A percentile compares a stretch with the other conserved stretches of the same genome.
Conservation (phyloP, 2,329 filamentous ascomycete genomes). For the Aspergillus fijiensis region DNA sequence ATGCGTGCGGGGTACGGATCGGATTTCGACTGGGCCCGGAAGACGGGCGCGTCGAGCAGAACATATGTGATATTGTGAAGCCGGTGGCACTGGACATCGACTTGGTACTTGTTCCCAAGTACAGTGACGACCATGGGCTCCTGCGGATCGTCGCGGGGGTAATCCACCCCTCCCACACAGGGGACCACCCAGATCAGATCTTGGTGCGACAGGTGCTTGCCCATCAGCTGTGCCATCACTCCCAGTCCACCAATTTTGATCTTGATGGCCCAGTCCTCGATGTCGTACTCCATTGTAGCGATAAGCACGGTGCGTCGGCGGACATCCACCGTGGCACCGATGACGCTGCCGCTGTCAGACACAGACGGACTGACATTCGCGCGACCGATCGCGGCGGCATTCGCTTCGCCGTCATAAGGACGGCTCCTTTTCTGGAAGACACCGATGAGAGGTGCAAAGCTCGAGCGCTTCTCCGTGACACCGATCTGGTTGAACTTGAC, state of each 20-base stretch:
- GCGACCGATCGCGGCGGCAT: not conserved
- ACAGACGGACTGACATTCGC: constrained; percentile 16
- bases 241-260: constrained; percentile 69
- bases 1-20: constrained; percentile 66
- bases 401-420: not conserved
- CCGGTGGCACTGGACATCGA: constrained; percentile 63
- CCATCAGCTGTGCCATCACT: constrained; percentile 69
- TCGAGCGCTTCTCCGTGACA: constrained; percentile 45
- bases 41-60: constrained; percentile 64
- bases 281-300: constrained; percentile 70
- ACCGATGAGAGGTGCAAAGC: constrained; percentile 1
- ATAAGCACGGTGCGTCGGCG: constrained; percentile 59
- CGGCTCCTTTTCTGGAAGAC: not conserved
- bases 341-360: constrained; percentile 32
- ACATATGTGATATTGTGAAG: constrained; percentile 66
- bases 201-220: constrained; percentile 61
- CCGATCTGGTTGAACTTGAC: constrained; percentile 62
- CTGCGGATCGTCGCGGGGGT: constrained; percentile 57
- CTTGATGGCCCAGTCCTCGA: constrained; percentile 67
- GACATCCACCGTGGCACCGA: constrained; percentile 26
- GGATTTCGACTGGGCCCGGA: constrained; percentile 60
- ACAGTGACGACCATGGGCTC: constrained; percentile 63
- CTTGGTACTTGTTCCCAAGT: constrained; percentile 58
- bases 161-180: constrained; percentile 62
- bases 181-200: constrained; percentile 64